A percentile compares a stretch with the other conserved stretches of the same genome.
Evolutionary conservation across 805 yeast genomes (phyloP).

Genomic region (Yarrowia hollandica): DNA sequence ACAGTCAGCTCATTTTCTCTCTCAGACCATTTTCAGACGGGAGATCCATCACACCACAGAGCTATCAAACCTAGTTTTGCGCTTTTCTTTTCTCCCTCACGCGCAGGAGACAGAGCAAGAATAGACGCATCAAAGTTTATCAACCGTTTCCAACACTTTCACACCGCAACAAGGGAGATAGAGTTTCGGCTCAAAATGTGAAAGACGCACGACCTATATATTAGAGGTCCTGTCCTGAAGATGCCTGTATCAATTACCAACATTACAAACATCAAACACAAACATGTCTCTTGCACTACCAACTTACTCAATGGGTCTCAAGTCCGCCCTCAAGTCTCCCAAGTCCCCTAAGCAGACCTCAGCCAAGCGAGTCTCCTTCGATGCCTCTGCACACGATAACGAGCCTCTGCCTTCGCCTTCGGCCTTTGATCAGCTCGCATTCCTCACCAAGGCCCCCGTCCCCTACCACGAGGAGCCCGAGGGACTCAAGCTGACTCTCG

Average conservation of each 20-base stretch:
- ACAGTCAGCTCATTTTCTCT: neutral
- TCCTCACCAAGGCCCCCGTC: slow-evolving; percentile 6
- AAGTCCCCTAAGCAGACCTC: slow-evolving; percentile 12
- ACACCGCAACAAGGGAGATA: slow-evolving; percentile 12
- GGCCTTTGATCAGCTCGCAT: slow-evolving; percentile 13
- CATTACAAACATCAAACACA: neutral
- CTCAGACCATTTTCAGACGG: slow-evolving; percentile 12
- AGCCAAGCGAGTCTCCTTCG: slow-evolving; percentile 18
- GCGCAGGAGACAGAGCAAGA: neutral
- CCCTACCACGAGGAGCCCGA: slow-evolving; percentile 24
- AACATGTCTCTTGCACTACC: slow-evolving; percentile 23
- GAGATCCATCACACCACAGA: slow-evolving; percentile 16
- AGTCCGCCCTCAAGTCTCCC: slow-evolving; percentile 25
- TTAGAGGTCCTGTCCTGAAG: neutral
- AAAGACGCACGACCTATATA: slow-evolving; percentile 24
- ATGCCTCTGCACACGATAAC: slow-evolving; percentile 26
- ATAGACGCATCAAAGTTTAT: neutral
- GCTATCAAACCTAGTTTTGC: neutral
- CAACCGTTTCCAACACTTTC: slow-evolving; percentile 20
- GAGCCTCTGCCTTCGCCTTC: slow-evolving; percentile 27
- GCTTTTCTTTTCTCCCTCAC: neutral
- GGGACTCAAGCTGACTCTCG: slow-evolving; percentile 3
- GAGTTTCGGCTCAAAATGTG: slow-evolving; percentile 27
- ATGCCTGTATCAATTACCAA: neutral
- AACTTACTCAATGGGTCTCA: slow-evolving; percentile 17